These are phyloP conservation scores for Pachyrhizus erosus DNA, from an alignment of 306 rosid genomes.

Conservation along the genomic window DNA sequence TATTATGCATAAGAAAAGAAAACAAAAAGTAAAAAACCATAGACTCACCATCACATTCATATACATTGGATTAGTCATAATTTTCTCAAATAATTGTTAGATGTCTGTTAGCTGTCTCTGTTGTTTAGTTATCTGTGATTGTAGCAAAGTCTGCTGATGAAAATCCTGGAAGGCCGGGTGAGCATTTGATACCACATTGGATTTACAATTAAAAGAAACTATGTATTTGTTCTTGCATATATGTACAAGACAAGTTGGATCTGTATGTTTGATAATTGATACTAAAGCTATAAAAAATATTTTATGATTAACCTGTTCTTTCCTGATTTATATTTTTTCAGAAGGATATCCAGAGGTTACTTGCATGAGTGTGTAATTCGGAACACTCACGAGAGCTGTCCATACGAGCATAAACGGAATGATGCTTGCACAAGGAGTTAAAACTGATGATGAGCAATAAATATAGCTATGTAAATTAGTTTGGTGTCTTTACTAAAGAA, in stretches of 20 bases:
- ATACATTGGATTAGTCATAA: constrained; percentile 3
- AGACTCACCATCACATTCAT: background rate
- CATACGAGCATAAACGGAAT: background rate
- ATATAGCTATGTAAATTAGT: constrained; percentile 30
- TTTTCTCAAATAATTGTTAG: background rate
- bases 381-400: constrained; percentile 28
- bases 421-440: background rate
- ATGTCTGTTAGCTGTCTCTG: background rate
- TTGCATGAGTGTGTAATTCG: constrained; percentile 55
- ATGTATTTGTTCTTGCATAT: background rate
- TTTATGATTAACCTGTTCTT: constrained; percentile 18
- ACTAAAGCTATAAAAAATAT: constrained; percentile 3
- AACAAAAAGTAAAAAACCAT: background rate
- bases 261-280: background rate
- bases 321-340: constrained; percentile 46
- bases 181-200: background rate
- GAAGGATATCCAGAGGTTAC: constrained; percentile 91
- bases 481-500: constrained; percentile 16
- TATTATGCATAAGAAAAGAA: background rate
- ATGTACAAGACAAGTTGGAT: background rate
- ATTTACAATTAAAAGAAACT: background rate
- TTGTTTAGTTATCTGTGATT: background rate
- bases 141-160: background rate
- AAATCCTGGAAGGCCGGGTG: background rate
- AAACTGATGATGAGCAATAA: constrained; percentile 2